Evolutionary conservation across 2,329 filamentous ascomycete species (phyloP), one percentile per base, ranked within the genome.

Genomic region (Paecilomyces dactylethromorphus): DNA sequence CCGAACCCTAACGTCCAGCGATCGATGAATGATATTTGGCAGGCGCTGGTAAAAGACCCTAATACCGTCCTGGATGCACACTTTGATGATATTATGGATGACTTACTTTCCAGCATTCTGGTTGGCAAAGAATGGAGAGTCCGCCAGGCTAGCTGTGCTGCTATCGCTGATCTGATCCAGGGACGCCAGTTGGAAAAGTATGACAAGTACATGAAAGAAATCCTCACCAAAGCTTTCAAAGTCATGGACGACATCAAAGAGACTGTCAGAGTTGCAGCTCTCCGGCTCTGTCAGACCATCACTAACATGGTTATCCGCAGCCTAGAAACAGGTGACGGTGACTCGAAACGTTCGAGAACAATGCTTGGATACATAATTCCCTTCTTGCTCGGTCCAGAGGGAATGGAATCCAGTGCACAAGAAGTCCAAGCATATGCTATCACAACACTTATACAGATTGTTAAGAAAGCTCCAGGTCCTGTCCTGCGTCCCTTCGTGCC

Each of bases 11-110:
- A 96, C 63, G 94, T 97, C 12, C 91, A 93, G 71, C 84, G 87
- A 54, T 96, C 93, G 0, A 99, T 99, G 94, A 92, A 96, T 59
- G 91, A 95, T 62, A 97, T 99, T 64, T 99, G 94, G 94, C 92
- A 90, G 67, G 88, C 93, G 0, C 78, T 99, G n/a, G 92, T 97
- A 57, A 96, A 95, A 69, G 92, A 97, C 66, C 84, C 91, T 1
- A 87, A 85, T 18, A 81, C 83, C 0, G 90, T 89, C 0, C 84
- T 97, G 51, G 87, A 94, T 63, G 79, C 82, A 18, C 84, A 97
- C 73, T 97, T 97, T 69, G 89, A 96, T 63, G 85, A 85, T 8
- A 97, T 99, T 66, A 88, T 99, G 79, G 81, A 87, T 10, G 94
- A 99, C 70, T 78, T 97, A 6, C 79, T 99, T 32, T 87, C 87